Evolutionary conservation across 2,329 filamentous ascomycete genomes (phyloP), one percentile per base, ranked within the genome.

Genomic region (Cordyceps javanica): DNA sequence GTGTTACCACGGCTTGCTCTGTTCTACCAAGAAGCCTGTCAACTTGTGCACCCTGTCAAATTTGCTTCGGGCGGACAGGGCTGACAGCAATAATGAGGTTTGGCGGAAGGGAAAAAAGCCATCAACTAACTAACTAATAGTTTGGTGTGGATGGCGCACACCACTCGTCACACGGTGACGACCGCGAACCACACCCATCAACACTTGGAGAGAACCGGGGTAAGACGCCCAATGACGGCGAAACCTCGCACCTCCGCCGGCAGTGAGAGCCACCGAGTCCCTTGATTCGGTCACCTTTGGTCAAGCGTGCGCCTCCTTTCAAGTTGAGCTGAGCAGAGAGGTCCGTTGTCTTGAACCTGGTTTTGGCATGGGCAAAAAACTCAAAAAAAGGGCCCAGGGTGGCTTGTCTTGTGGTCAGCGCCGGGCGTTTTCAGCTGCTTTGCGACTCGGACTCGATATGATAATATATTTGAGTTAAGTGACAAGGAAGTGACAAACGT

Each of bases 401-500:
- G 51, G 51, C 51, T 54, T 44, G 51, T 38, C 38, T 54, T 51
- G 48, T 30, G 48, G 34, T 28, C 34, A 21, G 13, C 32, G 32
- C 48, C 32, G 14, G 23, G 32, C 48, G 21, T 32, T 51, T 51
- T 51, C 51, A 54, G 51, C 51, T 52, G 21, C 23, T 10, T n/a
- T 28, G 16, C 19, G 49, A 34, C 30, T 52, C n/a, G 36, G 32
- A 50, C 30, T 38, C 34, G 36, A 19, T 28, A 32, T 44, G 41
- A 26, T 25, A 23, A 26, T 6, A 16, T 23, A 14, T 36, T 23
- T 23, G 3, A 3, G 23, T n/a, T 30, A 19, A 49, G n/a, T 46
- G n/a, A 34, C 11, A 5, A 34, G 30, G 21, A 34, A n/a, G n/a
- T n/a, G n/a, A n/a, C n/a, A n/a, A n/a, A n/a, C n/a, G n/a, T n/a